Evolutionary conservation across 2,329 filamentous ascomycete genomes (phyloP), one percentile per base, ranked within the genome.

Genomic region (Thelonectria discophora): DNA sequence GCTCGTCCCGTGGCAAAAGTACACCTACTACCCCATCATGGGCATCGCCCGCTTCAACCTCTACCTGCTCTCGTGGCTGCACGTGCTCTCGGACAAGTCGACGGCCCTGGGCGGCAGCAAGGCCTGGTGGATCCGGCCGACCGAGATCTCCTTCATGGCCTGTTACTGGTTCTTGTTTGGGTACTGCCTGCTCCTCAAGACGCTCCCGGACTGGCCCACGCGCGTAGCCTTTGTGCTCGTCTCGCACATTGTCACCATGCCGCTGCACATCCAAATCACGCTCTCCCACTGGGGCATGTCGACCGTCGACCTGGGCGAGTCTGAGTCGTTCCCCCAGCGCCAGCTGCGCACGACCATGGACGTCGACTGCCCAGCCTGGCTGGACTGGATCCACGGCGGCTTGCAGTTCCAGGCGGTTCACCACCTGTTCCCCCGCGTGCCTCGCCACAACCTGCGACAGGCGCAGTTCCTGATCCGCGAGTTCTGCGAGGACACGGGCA

Each of bases 331-430:
- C 71, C 81, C 88, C 0, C 88, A 90, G 77, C 86, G 87, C 69
- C 88, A 90, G 81, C 78, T 91, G 39, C 83, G 89, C 46, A 91
- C 89, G 3, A 91, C 88, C 24, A 90, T 91, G 88, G 89, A 92
- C 69, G 86, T 92, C 49, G 88, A 90, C 69, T 91, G 89, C 75
- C 89, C 89, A 0, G 78, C 81, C 21, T 92, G 89, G 89, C 78
- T 92, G 24, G 89, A 92, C 73, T 91, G 88, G 68, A 81, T 90
- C 71, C 89, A 92, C 73, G 89, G 89, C 50, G 89, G 89, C 1
- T 79, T 92, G 27, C 89, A 91, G 76, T 92, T 91, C 76, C 89
- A 91, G 75, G 88, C 85, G 7, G 84, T 91, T 2, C 89, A 92
- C 74, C 89, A 92, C 67, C 75, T 91, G 11, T 91, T 88, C 70